phyloP scores from a whole-genome alignment of 306 rosid species.

The Sphenostylis stenocarpa region DNA sequence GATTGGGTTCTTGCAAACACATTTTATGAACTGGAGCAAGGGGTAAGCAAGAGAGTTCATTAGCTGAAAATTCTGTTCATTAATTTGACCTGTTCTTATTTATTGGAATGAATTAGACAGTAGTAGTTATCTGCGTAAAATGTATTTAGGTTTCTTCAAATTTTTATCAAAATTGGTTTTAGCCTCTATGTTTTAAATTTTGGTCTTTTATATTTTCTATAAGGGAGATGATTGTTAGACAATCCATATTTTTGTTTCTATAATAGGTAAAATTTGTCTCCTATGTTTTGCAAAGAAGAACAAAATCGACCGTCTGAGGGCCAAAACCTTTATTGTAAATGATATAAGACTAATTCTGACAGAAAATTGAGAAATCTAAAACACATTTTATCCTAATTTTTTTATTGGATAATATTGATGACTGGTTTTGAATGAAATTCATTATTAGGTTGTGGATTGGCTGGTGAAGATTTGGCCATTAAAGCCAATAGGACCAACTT shows the following conservation, averaged over 20 bases:
- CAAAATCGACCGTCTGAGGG: not conserved
- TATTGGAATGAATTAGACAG: not conserved
- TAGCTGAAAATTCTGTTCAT: slow-evolving; percentile 4
- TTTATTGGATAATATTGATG: not conserved
- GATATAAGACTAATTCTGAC: not conserved
- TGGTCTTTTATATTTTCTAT: not conserved
- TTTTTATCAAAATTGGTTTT: not conserved
- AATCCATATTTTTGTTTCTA: too few species aligned
- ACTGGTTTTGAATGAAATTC: slow-evolving; percentile 3
- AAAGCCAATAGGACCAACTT: slow-evolving; percentile 28
- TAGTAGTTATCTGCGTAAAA: not conserved
- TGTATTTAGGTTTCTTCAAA: too few species aligned
- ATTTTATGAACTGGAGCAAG: slow-evolving; percentile 38
- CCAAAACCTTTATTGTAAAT: not conserved
- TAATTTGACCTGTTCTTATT: not conserved
- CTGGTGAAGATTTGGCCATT: slow-evolving; percentile 34
- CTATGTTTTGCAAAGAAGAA: not conserved
- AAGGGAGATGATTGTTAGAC: too few species aligned
- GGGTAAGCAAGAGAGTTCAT: slow-evolving; percentile 16
- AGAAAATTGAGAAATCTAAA: not conserved
- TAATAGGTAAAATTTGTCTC: not conserved
- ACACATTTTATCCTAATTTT: not conserved
- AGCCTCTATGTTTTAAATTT: not conserved
- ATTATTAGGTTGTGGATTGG: slow-evolving; percentile 33
- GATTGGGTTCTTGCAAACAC: slow-evolving; percentile 44